Evolutionary conservation across 805 yeast species (phyloP).

Genomic region (Saccharomycopsis malanga): DNA sequence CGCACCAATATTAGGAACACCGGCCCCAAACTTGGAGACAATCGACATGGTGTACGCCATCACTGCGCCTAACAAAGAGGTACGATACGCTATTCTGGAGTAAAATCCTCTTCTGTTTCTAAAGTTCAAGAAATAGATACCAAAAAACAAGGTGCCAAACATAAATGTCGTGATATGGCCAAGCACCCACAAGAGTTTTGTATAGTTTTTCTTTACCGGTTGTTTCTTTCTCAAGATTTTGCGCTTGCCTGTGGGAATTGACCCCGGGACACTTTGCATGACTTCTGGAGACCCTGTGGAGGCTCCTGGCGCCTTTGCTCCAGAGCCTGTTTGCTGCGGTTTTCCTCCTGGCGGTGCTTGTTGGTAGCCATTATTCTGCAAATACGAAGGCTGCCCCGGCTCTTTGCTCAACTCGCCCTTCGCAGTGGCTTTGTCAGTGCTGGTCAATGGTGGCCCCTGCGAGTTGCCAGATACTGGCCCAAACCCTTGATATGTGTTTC

Average conservation of each 20-base stretch:
- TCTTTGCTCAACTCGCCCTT: no score
- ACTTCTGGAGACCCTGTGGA: no score
- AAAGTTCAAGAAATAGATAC: constrained; percentile 28
- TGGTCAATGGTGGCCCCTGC: no score
- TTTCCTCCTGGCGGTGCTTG: background rate
- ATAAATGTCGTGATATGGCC: constrained; percentile 45
- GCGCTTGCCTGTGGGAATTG: background rate
- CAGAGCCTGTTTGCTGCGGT: no score
- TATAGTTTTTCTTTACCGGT: constrained; percentile 33
- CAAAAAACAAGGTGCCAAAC: constrained; percentile 35
- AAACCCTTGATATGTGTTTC: no score
- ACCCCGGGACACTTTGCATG: background rate
- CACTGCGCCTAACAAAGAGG: constrained; percentile 50
- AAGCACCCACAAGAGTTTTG: constrained; percentile 45
- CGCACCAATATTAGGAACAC: constrained; percentile 54
- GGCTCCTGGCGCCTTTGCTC: no score
- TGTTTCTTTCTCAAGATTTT: constrained; percentile 31
- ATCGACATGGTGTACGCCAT: constrained; percentile 46
- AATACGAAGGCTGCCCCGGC: no score
- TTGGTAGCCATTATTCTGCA: background rate
- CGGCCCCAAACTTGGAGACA: constrained; percentile 51
- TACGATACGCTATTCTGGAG: constrained; percentile 47
- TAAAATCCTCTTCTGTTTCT: constrained; percentile 31
- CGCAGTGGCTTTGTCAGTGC: no score
- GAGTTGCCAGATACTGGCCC: no score